Evolutionary conservation across 2,329 filamentous ascomycete species (phyloP).

Genomic region (Epichloe gansuensis): DNA sequence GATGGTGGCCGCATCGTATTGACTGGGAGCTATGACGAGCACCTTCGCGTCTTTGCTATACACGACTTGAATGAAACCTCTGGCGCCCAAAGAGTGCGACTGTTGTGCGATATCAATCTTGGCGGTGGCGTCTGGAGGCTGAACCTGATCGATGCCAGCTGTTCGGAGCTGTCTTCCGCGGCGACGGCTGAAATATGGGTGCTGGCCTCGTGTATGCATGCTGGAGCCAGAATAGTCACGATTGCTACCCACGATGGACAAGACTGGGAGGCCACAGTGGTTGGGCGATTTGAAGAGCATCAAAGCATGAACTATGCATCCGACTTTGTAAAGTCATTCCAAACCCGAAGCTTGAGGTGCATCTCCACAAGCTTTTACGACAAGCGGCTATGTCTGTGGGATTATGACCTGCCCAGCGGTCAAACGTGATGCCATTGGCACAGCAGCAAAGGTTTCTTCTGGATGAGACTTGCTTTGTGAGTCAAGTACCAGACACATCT

Average conservation of each 20-base stretch:
- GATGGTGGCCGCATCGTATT: slow-evolving; percentile 48
- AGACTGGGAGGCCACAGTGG: slow-evolving; percentile 49
- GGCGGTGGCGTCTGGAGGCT: slow-evolving; percentile 82
- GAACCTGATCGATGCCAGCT: slow-evolving; percentile 40
- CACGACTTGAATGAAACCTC: slow-evolving; percentile 28
- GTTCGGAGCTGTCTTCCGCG: slow-evolving; percentile 7
- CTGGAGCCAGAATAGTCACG: slow-evolving; percentile 57
- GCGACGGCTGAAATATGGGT: slow-evolving; percentile 31
- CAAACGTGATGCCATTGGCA: background rate
- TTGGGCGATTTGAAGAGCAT: slow-evolving; percentile 71
- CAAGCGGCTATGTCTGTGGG: slow-evolving; percentile 57
- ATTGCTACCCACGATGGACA: slow-evolving; percentile 24
- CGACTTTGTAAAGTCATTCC: slow-evolving; percentile 43
- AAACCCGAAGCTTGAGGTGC: slow-evolving; percentile 27
- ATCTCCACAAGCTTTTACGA: slow-evolving; percentile 73
- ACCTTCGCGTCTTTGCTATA: slow-evolving; percentile 54
- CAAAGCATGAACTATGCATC: slow-evolving; percentile 92
- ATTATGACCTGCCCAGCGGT: slow-evolving; percentile 12
- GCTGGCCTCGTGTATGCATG: slow-evolving; percentile 92
- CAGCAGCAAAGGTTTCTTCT: background rate
- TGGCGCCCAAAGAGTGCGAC: slow-evolving; percentile 28
- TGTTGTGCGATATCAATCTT: slow-evolving; percentile 54
- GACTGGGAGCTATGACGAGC: slow-evolving; percentile 88
- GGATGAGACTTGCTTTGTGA: background rate
- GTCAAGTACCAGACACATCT: background rate